phyloP scores from a whole-genome alignment of 192 early-diverging fungal genomes.

The Borealophlyctis nickersoniae region DNA sequence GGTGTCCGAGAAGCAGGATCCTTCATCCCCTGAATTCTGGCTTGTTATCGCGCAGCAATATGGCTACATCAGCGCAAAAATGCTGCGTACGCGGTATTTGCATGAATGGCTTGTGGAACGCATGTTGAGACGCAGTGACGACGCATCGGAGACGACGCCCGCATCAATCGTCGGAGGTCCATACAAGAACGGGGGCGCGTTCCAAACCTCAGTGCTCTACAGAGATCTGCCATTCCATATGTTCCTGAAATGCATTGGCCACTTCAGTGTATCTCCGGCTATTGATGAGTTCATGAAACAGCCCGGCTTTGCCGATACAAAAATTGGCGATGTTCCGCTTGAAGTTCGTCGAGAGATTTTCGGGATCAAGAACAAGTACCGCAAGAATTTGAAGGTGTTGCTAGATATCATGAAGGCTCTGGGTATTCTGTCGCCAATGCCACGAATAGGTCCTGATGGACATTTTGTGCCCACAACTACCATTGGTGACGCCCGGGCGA shows the following conservation, averaged over 20 bases:
- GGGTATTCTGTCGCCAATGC: too few relatives aligned
- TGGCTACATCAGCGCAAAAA: constrained; percentile 35
- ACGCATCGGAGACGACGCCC: not conserved
- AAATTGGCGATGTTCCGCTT: constrained; percentile 13
- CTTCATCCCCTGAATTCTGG: constrained; percentile 6
- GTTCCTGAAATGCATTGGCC: constrained; percentile 35
- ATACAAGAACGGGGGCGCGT: constrained; percentile 15
- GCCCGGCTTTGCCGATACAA: not conserved
- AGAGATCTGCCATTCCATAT: constrained; percentile 40
- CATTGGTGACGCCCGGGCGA: constrained; percentile 1
- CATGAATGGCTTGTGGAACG: constrained; percentile 37
- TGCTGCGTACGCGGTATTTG: constrained; percentile 22
- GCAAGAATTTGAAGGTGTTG: constrained; percentile 9
- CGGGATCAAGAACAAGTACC: constrained; percentile 5
- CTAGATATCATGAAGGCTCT: constrained; percentile 20
- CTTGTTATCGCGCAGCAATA: constrained; percentile 29
- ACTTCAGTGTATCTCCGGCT: not conserved
- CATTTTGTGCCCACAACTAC: too few relatives aligned
- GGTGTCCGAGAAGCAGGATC: not conserved
- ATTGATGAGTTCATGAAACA: constrained; percentile 18
- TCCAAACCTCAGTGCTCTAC: constrained; percentile 13
- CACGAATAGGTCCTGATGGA: too few relatives aligned
- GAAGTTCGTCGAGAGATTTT: too few relatives aligned
- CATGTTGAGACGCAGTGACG: not conserved
- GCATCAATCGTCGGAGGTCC: constrained; percentile 7